Percentiles rank a stretch among this genome's conserved stretches.
These are phyloP conservation scores for Cubamyces lactineus DNA, from an alignment of 768 basidiomycete species.

Conservation along the genomic window DNA sequence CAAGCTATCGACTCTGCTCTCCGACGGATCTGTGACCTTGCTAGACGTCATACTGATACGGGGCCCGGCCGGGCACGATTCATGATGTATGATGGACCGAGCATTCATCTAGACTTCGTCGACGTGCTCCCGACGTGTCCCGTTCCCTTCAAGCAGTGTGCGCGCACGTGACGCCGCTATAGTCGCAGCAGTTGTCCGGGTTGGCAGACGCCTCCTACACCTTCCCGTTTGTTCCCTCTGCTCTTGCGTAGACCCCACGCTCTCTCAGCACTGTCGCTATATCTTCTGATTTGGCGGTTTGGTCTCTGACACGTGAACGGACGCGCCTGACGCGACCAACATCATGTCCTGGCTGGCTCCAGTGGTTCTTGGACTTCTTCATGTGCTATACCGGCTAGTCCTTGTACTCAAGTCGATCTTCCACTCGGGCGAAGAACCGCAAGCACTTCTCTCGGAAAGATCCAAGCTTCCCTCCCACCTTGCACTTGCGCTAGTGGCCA, in stretches of 20 bases:
- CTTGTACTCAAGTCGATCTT: slow-evolving; percentile 40
- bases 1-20: too few relatives aligned
- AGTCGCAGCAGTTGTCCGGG: slow-evolving; percentile 1
- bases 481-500: slow-evolving; percentile 60
- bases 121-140: too few relatives aligned
- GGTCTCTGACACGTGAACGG: slow-evolving; percentile 11
- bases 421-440: slow-evolving; percentile 43
- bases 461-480: slow-evolving; percentile 67
- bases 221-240: not conserved
- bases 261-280: not conserved
- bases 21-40: not conserved
- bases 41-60: too few relatives aligned
- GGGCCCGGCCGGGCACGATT: too few relatives aligned
- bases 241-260: not conserved
- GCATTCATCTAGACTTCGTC: too few relatives aligned
- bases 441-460: slow-evolving; percentile 53
- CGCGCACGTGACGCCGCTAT: not conserved
- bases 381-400: slow-evolving; percentile 55
- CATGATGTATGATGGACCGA: too few relatives aligned
- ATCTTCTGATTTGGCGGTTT: not conserved
- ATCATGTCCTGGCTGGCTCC: slow-evolving; percentile 52
- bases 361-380: slow-evolving; percentile 56
- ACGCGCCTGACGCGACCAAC: slow-evolving; percentile 17
- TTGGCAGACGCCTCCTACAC: not conserved
- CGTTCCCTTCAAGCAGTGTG: not conserved